Evolutionary conservation across 768 basidiomycete species (phyloP), one percentile per base, ranked within the genome.

Genomic region (Lentinula sp.): DNA sequence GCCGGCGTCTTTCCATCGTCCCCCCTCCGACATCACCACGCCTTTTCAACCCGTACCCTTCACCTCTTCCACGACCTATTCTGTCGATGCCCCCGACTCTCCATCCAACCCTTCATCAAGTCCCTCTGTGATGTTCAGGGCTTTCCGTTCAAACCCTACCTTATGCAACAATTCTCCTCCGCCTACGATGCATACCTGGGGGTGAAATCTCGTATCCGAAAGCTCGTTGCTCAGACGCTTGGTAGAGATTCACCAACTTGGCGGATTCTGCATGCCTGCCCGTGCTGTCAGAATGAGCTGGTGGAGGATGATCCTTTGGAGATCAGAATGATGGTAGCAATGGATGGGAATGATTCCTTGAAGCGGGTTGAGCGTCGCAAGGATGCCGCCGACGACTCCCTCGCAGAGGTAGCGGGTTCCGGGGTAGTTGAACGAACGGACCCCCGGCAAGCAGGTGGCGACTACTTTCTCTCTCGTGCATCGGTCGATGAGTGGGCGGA

Each of bases 111-210:
- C 23, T 23, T 23, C 23, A 23, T 23, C 23, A 65, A 66, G 35
- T 64, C 59, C 0, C 23, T 70, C 1, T 68, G 63, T 50, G 65
- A 69, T 42, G 20, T 67, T 10, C 64, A 70, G 32, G n/a, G 43
- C n/a, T 36, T 56, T 23, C 43, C 61, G 9, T 66, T 59, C 18
- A 60, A 62, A 9, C 39, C 36, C 2, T 60, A 60, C 43, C 41
- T 68, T 16, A 57, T 48, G 0, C 16, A 46, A 4, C 71, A 73
- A 56, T 69, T 74, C 37, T 63, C 67, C 1, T 63, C 67, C 13
- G 61, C 66, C 0, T 70, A 64, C 36, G 70, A 74, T 61, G 43
- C 66, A 1, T 73, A 71, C 18, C 63, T 72, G 7, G 65, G 67
- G 16, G 58, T 74, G 15, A 65, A 59, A 2, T 49, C 37, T 5